Evolutionary conservation across 2,329 filamentous ascomycete species (phyloP).

Genomic region (Exophiala mesophila): DNA sequence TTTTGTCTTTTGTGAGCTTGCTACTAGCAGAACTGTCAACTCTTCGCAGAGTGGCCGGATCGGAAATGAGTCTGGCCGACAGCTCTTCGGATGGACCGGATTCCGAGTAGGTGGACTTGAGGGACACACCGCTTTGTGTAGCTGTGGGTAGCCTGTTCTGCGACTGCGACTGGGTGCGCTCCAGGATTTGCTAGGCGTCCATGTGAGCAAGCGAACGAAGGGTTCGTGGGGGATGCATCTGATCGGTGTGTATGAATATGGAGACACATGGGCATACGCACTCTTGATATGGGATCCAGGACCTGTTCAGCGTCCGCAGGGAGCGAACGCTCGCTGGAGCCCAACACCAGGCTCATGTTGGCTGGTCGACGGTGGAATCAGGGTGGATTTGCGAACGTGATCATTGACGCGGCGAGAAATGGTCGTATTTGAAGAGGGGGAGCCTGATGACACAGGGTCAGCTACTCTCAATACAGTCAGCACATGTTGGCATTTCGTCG

Average conservation of each 20-base stretch:
- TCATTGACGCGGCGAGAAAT: conserved; percentile 6
- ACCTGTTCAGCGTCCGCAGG: conserved; percentile 11
- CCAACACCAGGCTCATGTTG: conserved; percentile 16
- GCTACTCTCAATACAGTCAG: conserved; percentile 24
- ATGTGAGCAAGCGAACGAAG: conserved; percentile 12
- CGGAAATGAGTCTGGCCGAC: conserved; percentile 29
- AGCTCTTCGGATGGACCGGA: conserved; percentile 34
- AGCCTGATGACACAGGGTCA: conserved; percentile 1
- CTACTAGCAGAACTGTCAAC: conserved; percentile 31
- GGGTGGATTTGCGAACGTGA: conserved; percentile 12
- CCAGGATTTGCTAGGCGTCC: conserved; percentile 54
- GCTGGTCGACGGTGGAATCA: conserved; percentile 9
- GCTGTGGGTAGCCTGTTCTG: conserved; percentile 43
- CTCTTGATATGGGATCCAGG: conserved; percentile 22
- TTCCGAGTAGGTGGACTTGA: conserved; percentile 33
- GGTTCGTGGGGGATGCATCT: too few species aligned
- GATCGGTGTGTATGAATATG: neutral
- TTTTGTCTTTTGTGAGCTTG: conserved; percentile 56
- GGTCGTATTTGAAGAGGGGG: conserved; percentile 16
- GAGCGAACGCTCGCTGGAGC: conserved; percentile 16
- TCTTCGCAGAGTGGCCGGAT: conserved; percentile 25
- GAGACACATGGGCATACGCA: conserved; percentile 1
- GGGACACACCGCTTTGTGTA: conserved; percentile 41
- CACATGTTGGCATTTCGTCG: too few species aligned
- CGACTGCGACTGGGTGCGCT: conserved; percentile 65